Base-by-base conservation (phyloP, 2,329 filamentous ascomycete species). In the Keithomyces neogunnii region DNA sequence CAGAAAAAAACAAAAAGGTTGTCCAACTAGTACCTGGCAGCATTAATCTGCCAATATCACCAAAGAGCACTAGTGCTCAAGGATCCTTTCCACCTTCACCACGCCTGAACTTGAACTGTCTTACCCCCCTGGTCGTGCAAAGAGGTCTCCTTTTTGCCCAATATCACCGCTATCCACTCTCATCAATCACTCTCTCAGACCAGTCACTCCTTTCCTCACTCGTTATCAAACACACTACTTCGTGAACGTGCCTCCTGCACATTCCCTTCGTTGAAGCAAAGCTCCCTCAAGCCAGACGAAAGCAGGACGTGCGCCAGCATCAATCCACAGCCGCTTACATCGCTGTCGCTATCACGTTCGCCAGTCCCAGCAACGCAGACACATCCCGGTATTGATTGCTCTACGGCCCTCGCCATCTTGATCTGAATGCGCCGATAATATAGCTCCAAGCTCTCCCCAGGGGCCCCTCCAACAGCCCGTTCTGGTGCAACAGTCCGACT, bases 201-300 rank as follows among this genome's bases (percentile, higher is more conserved):
- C 62, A 69, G 67, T 70, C 67, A 66, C 65, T 68, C 66, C 62
- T 67, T 69, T 67, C 62, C 58, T 57, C 57, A 57, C 55, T 60
- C 56, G 35, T 50, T n/a, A n/a, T 44, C 44, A 30, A 46, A 43
- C 36, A 11, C 33, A 42, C 19, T 19, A 35, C 44, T 28, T 32
- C 30, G 47, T 55, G 38, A 42, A 35, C 35, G 56, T 57, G 54
- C 56, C 59, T 59, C 48, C 48, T 55, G 47, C 53, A 35, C 48
- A 42, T 39, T 48, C 26, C 53, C 44, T 48, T 52, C 55, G 38
- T 48, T 54, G 50, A 46, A 46, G 50, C 50, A 46, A 49, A 48
- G 40, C 47, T 52, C 31, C 32, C 46, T 36, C 42, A 19, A 51
- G 29, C 32, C 49, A 9, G 38, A 46, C 30, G 7, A 10, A 5